A percentile compares a stretch with the other conserved stretches of the same genome.
phyloP scores from a whole-genome alignment of 805 yeast genomes.

The Candida alai region DNA sequence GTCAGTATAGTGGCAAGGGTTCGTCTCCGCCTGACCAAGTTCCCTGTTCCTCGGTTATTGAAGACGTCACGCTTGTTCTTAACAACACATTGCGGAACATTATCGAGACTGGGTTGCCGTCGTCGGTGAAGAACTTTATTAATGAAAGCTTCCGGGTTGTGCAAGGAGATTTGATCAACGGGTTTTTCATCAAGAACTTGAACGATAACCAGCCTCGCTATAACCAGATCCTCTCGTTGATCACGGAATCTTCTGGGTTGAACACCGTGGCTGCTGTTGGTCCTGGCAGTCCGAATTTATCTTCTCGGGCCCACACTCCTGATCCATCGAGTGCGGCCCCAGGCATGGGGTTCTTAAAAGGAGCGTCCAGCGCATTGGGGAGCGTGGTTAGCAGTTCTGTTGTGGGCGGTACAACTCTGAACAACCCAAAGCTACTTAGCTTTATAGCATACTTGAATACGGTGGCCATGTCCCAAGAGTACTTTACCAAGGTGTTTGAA shows the following conservation, averaged over 20 bases:
- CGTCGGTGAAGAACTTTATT: conserved; percentile 52
- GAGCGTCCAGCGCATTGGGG: conserved; percentile 43
- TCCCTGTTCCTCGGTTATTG: conserved; percentile 80
- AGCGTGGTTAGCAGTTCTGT: conserved; percentile 34
- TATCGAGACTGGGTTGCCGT: conserved; percentile 66
- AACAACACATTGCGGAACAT: conserved; percentile 63
- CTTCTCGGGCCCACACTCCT: conserved; percentile 32
- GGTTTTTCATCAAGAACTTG: conserved; percentile 34
- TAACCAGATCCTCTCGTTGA: conserved; percentile 26
- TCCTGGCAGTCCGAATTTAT: conserved; percentile 17
- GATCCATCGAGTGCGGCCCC: conserved; percentile 19
- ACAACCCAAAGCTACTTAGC: conserved; percentile 46
- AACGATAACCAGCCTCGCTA: conserved; percentile 40
- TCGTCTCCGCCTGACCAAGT: conserved; percentile 47
- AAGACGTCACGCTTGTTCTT: conserved; percentile 74
- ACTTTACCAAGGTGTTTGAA: conserved; percentile 51
- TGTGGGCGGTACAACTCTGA: conserved; percentile 28
- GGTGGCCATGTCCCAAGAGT: conserved; percentile 56
- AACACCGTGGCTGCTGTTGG: conserved; percentile 17
- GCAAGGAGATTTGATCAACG: conserved; percentile 60
- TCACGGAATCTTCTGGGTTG: conserved; percentile 7
- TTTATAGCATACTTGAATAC: conserved; percentile 73
- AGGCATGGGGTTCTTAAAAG: conserved; percentile 38
- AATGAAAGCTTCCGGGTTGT: conserved; percentile 55
- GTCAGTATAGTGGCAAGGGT: not conserved